Evolutionary conservation across 208 protist species (phyloP), one percentile per base, ranked within the genome.

Genomic region (Leishmania martiniquensis): DNA sequence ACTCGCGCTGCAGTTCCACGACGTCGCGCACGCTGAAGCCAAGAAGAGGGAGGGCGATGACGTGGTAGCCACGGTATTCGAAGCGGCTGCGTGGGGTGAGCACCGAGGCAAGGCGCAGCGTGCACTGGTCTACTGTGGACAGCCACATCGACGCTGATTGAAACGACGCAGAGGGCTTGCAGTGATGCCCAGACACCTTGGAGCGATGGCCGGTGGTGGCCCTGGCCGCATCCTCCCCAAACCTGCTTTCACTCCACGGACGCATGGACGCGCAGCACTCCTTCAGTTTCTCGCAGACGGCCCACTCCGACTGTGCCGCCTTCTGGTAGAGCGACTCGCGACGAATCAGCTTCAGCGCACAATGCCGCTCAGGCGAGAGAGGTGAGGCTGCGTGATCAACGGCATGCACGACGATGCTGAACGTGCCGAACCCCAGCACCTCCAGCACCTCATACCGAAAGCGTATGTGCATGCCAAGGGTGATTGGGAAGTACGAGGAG

Each of bases 381-480:
- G 67, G 80, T 29, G 69, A 54, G 32, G 74, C 69, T n/a, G 80
- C 80, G 82, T 99, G 90, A 79, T 99, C 98, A 60, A 95, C 82
- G 55, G 89, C 91, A 70, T 74, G 85, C 32, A 93, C 83, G 20
- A 97, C 92, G 34, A 94, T 78, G 47, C 95, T 93, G 83, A 96
- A 98, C 4, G 91, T 95, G 60, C 95, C 95, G 20, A 91, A 77
- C 25, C 93, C 95, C 12, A 97, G 73, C 49, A 95, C 81, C 32
- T 90, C 85, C 9, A 92, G 44, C 47, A 96, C 78, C 70, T 95
- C 89, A 78, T 96, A 98, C 42, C 92, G 85, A 81, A 98, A 99
- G 10, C 77, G 76, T 20, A 99, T 89, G 78, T 99, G 98, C 78
- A 99, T 97, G 55, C 97, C 87, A 44, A 91, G 62, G 9, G 96